A percentile compares a stretch with the other conserved stretches of the same genome.
Conservation (phyloP, 2,329 filamentous ascomycete species). For the Xylaria sp. region DNA sequence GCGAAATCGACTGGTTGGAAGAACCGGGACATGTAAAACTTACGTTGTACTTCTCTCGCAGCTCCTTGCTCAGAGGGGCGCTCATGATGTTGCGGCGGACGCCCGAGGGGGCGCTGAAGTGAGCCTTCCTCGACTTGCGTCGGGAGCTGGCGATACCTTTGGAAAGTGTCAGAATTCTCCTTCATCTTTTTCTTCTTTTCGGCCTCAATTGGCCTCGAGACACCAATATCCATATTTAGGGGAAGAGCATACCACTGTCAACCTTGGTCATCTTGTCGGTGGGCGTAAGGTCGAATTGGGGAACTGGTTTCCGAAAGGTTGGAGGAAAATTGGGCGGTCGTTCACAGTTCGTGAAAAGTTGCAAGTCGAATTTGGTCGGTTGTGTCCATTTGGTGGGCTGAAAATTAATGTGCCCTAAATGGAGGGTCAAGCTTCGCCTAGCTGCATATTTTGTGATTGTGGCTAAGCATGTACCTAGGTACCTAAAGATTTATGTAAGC, state of each 20-base stretch:
- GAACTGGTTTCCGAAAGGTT: conserved; percentile 13
- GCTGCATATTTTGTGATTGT: not conserved
- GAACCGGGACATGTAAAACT: conserved; percentile 38
- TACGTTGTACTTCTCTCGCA: conserved; percentile 99
- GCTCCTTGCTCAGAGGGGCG: conserved; percentile 93
- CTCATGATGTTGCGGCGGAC: conserved; percentile 96
- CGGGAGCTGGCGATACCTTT: conserved; percentile 60
- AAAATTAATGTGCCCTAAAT: conserved; percentile 32
- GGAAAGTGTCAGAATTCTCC: conserved; percentile 5
- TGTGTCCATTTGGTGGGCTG: conserved; percentile 21
- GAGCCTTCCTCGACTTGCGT: conserved; percentile 98
- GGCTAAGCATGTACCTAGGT: no score
- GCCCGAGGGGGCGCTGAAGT: conserved; percentile 95
- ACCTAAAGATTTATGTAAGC: not conserved
- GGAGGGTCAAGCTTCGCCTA: conserved; percentile 12
- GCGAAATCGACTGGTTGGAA: not conserved
- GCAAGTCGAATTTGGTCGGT: conserved; percentile 20
- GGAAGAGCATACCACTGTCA: conserved; percentile 30
- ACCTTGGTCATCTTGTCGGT: conserved; percentile 39
- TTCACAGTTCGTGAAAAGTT: conserved; percentile 17
- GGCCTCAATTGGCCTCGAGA: conserved; percentile 7
- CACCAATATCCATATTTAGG: not conserved
- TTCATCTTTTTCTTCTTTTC: no score
- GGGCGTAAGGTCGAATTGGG: conserved; percentile 17
- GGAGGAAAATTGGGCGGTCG: conserved; percentile 12